Percentiles rank a stretch among this genome's conserved stretches.
These are phyloP conservation scores for Phytophthora capsici DNA, from an alignment of 352 stramenopile species.

Conservation along the genomic window DNA sequence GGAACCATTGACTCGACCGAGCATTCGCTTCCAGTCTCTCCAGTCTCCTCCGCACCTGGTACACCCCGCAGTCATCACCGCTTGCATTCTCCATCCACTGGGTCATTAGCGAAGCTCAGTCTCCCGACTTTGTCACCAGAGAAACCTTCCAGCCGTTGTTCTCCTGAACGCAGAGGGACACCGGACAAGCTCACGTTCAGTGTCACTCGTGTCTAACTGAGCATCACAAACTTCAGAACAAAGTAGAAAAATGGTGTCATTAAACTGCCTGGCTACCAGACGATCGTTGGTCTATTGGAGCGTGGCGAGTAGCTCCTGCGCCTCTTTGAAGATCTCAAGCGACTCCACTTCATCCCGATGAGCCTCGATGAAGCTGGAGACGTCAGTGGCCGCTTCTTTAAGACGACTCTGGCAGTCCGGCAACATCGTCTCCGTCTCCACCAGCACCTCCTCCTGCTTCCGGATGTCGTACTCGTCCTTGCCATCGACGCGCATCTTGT, in stretches of 20 bases:
- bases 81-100: constrained; percentile 1
- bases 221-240: not conserved
- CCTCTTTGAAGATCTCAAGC: constrained; percentile 52
- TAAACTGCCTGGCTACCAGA: constrained; percentile 3
- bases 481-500: constrained; percentile 60
- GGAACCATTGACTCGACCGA: not conserved
- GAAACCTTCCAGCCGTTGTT: constrained; percentile 44
- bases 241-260: not conserved
- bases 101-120: constrained; percentile 38
- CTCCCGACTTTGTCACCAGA: constrained; percentile 69
- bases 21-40: constrained; percentile 4
- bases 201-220: constrained; percentile 12
- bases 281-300: constrained; percentile 34
- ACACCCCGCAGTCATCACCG: constrained; percentile 16
- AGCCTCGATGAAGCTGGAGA: constrained; percentile 52
- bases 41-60: constrained; percentile 10
- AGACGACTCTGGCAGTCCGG: constrained; percentile 79
- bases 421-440: constrained; percentile 85
- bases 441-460: constrained; percentile 83
- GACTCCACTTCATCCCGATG: constrained; percentile 48
- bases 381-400: constrained; percentile 59
- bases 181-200: constrained; percentile 25
- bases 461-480: constrained; percentile 79
- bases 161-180: constrained; percentile 35
- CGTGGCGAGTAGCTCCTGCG: constrained; percentile 54